phyloP scores from a whole-genome alignment of 2,329 filamentous ascomycete genomes.

The Cladosporium sphaerospermum region DNA sequence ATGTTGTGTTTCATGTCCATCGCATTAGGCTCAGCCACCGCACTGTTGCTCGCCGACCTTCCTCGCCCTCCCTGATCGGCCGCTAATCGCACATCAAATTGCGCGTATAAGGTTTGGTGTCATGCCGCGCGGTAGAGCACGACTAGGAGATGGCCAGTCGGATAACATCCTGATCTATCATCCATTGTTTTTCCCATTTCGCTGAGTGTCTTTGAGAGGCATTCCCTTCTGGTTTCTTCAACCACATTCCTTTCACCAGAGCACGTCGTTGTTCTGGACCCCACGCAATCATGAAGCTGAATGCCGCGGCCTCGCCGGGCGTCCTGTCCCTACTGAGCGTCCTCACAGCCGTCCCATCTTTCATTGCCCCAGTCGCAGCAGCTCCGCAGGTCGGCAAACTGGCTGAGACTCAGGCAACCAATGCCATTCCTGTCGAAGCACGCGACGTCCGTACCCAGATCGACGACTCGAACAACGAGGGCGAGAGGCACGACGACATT shows the following conservation, averaged over 20 bases:
- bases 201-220: not conserved
- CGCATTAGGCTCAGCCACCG: conserved; percentile 5
- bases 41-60: not conserved
- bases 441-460: not conserved
- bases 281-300: conserved; percentile 1
- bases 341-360: not conserved
- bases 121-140: not conserved
- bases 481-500: conserved; percentile 3
- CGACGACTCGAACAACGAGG: not conserved
- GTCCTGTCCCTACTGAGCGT: not conserved
- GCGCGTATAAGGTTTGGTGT: not conserved
- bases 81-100: not conserved
- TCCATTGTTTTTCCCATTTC: not conserved
- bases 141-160: too few species aligned
- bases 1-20: not conserved
- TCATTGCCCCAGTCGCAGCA: not conserved
- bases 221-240: not conserved
- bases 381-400: conserved; percentile 1
- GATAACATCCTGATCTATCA: too few species aligned
- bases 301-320: conserved; percentile 1
- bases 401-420: not conserved
- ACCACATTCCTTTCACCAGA: not conserved
- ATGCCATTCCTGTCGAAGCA: not conserved
- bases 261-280: not conserved
- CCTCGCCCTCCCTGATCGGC: not conserved